phyloP scores from a whole-genome alignment of 2,329 filamentous ascomycete species.

The Tolypocladium album region DNA sequence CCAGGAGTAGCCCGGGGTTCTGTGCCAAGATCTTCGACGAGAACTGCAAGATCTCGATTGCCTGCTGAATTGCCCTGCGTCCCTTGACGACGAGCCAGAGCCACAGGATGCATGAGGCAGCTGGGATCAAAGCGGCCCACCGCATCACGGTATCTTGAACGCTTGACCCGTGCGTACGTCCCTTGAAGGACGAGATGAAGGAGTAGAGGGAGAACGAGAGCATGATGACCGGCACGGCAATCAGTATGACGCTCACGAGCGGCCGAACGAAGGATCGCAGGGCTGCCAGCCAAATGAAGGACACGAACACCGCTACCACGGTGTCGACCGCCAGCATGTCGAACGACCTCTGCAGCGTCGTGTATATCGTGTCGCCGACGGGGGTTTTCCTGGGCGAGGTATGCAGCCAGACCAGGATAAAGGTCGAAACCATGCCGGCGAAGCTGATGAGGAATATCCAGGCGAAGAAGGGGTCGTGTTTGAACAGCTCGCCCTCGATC shows the following conservation, averaged over 20 bases:
- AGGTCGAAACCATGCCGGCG: conserved; percentile 76
- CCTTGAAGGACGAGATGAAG: conserved; percentile 80
- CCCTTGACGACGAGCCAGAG: conserved; percentile 72
- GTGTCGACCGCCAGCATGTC: conserved; percentile 87
- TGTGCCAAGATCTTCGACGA: conserved; percentile 77
- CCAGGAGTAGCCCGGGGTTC: conserved; percentile 69
- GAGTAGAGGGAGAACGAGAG: conserved; percentile 88
- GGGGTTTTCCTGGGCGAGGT: conserved; percentile 63
- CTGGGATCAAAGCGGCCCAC: conserved; percentile 71
- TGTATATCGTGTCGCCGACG: conserved; percentile 90
- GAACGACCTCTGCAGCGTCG: conserved; percentile 74
- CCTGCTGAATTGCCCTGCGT: conserved; percentile 69
- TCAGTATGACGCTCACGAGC: conserved; percentile 69
- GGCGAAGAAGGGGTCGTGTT: conserved; percentile 85
- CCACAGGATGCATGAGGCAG: conserved; percentile 65
- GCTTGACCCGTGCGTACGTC: conserved; percentile 59
- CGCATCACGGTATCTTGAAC: conserved; percentile 87
- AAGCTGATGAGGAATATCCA: conserved; percentile 80
- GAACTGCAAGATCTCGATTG: conserved; percentile 85
- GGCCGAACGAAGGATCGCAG: conserved; percentile 78
- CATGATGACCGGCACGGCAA: conserved; percentile 77
- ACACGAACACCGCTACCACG: conserved; percentile 77
- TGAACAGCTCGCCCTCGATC: conserved; percentile 57
- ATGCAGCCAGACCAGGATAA: conserved; percentile 81
- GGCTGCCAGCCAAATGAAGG: conserved; percentile 80